Conservation (phyloP, 2,329 filamentous ascomycete genomes). For the Botrytis tulipae region DNA sequence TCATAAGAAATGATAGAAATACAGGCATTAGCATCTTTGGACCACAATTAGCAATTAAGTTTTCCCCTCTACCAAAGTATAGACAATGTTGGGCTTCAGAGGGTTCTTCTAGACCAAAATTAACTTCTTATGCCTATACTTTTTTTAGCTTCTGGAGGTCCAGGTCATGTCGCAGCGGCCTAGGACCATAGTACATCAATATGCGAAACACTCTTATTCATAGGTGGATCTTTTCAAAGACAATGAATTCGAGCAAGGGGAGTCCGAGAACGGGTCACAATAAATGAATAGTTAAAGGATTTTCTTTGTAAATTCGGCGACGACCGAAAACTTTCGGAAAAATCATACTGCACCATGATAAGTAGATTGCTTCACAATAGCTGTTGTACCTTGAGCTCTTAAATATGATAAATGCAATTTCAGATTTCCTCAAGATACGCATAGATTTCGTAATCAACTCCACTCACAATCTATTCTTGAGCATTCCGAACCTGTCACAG, state of each 20-base stretch:
- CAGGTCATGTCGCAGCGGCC: not conserved
- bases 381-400: not conserved
- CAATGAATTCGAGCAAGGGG: not conserved
- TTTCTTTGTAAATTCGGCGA: constrained; percentile 12
- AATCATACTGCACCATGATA: not conserved
- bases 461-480: constrained; percentile 9
- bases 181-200: not conserved
- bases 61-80: not conserved
- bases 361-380: not conserved
- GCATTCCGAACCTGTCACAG: constrained; percentile 3
- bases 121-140: not conserved
- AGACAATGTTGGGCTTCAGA: not conserved
- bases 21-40: not conserved
- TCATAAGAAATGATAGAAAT: constrained; percentile 3
- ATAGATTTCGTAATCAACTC: constrained; percentile 16
- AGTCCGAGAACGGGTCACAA: constrained; percentile 8
- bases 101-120: not conserved
- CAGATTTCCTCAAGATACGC: constrained; percentile 8
- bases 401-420: constrained; percentile 17
- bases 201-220: constrained; percentile 1
- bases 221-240: not conserved
- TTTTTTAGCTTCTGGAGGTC: not conserved
- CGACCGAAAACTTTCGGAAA: not conserved
- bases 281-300: not conserved
- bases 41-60: not conserved